Evolutionary conservation across 23 red algal species (phyloP).

Genomic region (Gracilariopsis chorda): DNA sequence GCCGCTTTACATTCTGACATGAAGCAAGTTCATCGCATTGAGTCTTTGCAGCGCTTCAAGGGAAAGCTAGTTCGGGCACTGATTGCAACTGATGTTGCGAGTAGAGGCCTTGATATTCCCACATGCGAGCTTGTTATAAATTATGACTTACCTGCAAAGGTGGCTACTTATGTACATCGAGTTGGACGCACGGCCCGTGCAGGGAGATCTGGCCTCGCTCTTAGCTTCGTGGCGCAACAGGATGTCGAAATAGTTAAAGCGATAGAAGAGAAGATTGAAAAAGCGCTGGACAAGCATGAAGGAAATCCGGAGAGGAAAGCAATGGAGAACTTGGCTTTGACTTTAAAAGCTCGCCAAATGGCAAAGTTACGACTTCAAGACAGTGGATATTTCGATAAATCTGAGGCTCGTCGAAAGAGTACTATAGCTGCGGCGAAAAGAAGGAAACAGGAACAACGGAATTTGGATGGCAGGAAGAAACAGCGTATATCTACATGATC

Average conservation of each 20-base stretch:
- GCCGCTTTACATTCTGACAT: constrained; percentile 77
- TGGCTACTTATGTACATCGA: constrained; percentile 94
- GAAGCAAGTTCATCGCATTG: constrained; percentile 61
- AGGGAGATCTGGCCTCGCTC: constrained; percentile 68
- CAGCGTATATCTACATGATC: no score
- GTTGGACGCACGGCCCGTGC: constrained; percentile 89
- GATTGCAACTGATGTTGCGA: constrained; percentile 88
- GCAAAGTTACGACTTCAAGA: constrained; percentile 33
- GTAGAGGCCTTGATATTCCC: constrained; percentile 92
- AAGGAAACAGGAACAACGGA: not conserved
- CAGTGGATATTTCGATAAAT: constrained; percentile 35
- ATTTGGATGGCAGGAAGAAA: not conserved
- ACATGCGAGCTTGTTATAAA: constrained; percentile 82
- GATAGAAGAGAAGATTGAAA: constrained; percentile 47
- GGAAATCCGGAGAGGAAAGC: not conserved
- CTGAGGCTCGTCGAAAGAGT: not conserved
- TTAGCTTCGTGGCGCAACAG: constrained; percentile 74
- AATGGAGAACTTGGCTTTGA: constrained; percentile 34
- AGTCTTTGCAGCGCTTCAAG: constrained; percentile 68
- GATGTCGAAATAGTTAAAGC: constrained; percentile 57
- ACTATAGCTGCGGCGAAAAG: not conserved
- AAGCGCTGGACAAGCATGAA: not conserved
- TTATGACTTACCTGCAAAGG: constrained; percentile 79
- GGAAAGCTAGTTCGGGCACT: constrained; percentile 50
- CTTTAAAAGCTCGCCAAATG: constrained; percentile 60